phyloP scores from a whole-genome alignment of 129 eudicot genomes.

The Saussurea involucrata region DNA sequence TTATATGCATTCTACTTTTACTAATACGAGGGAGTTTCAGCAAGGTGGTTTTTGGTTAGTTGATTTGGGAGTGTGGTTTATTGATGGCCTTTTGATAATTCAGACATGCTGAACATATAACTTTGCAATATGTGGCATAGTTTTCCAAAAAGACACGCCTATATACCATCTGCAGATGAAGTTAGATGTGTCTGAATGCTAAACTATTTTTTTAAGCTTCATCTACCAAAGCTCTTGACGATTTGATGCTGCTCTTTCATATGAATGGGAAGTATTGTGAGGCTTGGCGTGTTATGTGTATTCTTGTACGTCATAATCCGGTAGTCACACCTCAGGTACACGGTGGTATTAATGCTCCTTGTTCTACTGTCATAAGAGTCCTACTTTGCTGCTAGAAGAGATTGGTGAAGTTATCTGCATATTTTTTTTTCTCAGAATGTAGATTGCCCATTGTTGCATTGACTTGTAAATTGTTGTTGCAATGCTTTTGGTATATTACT shows the following conservation, averaged over 20 bases:
- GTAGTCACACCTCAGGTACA: constrained; percentile 23
- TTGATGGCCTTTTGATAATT: constrained; percentile 16
- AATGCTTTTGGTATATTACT: neutral
- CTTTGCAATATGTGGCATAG: constrained; percentile 14
- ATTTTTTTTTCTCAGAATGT: constrained; percentile 10
- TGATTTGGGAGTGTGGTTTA: constrained; percentile 15
- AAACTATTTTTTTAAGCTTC: constrained; percentile 31
- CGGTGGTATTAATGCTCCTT: constrained; percentile 29
- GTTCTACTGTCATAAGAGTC: constrained; percentile 22
- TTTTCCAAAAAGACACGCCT: constrained; percentile 2
- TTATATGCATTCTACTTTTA: neutral
- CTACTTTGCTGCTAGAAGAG: constrained; percentile 21
- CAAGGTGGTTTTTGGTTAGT: constrained; percentile 15
- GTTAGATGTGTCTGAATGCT: constrained; percentile 23
- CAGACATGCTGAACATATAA: constrained; percentile 16
- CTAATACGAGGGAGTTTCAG: constrained; percentile 11
- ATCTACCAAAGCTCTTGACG: constrained; percentile 43
- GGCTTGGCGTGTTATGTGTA: constrained; percentile 28
- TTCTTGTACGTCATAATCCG: constrained; percentile 17
- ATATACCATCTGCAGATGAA: neutral
- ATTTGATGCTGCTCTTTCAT: constrained; percentile 30
- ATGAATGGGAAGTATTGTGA: constrained; percentile 29
- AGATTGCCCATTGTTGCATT: constrained; percentile 14
- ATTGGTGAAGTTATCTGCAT: constrained; percentile 12
- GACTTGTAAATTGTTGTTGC: constrained; percentile 11